Percentiles rank a stretch among this genome's conserved stretches.
phyloP scores from a whole-genome alignment of 371 early-diverging fungal genomes.

The Nematocida major region DNA sequence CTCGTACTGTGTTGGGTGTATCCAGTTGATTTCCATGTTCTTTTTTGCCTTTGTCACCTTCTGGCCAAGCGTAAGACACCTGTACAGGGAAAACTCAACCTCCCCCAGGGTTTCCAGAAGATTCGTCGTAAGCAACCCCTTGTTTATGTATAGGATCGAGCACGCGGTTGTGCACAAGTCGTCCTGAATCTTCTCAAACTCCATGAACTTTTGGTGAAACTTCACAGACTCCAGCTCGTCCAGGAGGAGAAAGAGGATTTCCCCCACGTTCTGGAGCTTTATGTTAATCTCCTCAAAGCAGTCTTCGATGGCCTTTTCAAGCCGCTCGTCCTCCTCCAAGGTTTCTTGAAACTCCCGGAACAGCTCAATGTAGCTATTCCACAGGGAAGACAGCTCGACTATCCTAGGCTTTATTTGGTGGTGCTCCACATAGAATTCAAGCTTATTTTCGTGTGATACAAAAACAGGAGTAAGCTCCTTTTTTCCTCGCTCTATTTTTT shows the following conservation, averaged over 20 bases:
- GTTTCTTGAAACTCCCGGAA: neutral
- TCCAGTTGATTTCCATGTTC: neutral
- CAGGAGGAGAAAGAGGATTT: neutral
- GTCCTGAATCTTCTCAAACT: conserved; percentile 4
- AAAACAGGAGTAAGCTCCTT: conserved; percentile 4
- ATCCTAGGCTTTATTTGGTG: neutral
- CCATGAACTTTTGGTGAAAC: neutral
- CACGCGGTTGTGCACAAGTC: neutral
- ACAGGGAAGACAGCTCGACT: neutral
- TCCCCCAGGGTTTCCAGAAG: neutral
- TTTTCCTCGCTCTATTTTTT: neutral
- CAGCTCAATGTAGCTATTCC: neutral
- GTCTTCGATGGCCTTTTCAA: neutral
- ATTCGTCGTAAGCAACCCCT: neutral
- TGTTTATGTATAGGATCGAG: neutral
- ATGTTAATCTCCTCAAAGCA: neutral
- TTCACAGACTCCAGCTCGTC: neutral
- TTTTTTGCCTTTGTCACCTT: neutral
- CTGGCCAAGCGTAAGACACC: conserved; percentile 10
- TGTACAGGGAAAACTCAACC: neutral
- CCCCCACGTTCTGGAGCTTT: neutral
- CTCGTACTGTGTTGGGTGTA: neutral
- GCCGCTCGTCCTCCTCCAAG: neutral
- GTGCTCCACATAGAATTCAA: neutral
- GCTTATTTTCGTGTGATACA: neutral